Conservation (phyloP, 2,329 filamentous ascomycete genomes). For the Colletotrichum tropicicola region DNA sequence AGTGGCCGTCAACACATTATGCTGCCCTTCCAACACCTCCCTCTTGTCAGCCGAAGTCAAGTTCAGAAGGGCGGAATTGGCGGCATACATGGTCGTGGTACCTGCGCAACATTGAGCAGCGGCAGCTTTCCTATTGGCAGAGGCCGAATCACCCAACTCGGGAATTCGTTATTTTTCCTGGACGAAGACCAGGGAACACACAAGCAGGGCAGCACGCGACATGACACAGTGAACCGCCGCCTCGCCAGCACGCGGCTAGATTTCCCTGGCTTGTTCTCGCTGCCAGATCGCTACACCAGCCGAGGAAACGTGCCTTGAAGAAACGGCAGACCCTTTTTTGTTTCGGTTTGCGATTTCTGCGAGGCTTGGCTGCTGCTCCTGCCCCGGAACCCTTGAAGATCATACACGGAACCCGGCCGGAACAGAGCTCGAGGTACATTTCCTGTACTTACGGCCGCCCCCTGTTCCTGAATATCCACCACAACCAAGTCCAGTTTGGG, state of each 20-base stretch:
- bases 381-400: constrained; percentile 23
- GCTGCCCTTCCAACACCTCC: too few relatives aligned
- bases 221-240: not conserved
- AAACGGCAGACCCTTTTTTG: not conserved
- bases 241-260: too few relatives aligned
- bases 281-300: not conserved
- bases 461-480: constrained; percentile 14
- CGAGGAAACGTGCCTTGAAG: not conserved
- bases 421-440: constrained; percentile 5
- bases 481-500: not conserved
- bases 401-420: constrained; percentile 24
- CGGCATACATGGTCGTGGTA: not conserved
- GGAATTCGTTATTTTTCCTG: not conserved
- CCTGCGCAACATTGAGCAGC: not conserved
- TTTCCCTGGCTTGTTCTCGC: not conserved
- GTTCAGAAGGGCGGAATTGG: not conserved
- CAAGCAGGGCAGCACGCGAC: constrained; percentile 7
- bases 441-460: constrained; percentile 10
- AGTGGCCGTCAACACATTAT: too few relatives aligned
- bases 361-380: constrained; percentile 11
- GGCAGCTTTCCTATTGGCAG: not conserved
- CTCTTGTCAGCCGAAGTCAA: too few relatives aligned
- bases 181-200: not conserved
- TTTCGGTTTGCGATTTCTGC: constrained; percentile 1
- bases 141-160: not conserved